Evolutionary conservation across 208 protist species (phyloP).

Genomic region (Crithidia brevicula): DNA sequence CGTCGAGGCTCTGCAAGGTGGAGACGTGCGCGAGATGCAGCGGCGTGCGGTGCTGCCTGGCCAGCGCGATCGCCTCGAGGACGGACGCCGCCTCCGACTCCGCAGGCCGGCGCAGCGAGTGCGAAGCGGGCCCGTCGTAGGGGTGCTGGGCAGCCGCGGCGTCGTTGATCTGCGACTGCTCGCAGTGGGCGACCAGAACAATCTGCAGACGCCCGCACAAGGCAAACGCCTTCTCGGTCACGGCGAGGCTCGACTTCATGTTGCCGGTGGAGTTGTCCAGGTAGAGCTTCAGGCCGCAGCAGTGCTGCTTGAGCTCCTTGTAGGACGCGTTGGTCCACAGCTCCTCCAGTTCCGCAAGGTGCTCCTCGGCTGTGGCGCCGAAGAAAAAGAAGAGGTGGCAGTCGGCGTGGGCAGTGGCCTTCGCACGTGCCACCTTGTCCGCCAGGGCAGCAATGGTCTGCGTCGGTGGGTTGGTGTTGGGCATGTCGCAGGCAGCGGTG

Average conservation of each 20-base stretch:
- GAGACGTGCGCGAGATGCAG: constrained; percentile 94
- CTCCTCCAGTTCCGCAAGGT: constrained; percentile 70
- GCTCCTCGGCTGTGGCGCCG: constrained; percentile 66
- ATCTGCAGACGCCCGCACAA: constrained; percentile 76
- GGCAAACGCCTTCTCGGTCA: constrained; percentile 70
- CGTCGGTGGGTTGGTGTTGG: constrained; percentile 87
- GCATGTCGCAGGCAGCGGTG: constrained; percentile 84
- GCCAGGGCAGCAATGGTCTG: constrained; percentile 67
- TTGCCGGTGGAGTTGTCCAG: constrained; percentile 90
- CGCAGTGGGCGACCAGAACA: constrained; percentile 88
- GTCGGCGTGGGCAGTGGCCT: constrained; percentile 22
- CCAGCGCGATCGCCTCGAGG: constrained; percentile 67
- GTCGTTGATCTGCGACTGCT: constrained; percentile 82
- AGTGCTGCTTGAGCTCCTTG: constrained; percentile 55
- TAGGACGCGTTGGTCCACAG: constrained; percentile 71
- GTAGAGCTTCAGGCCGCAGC: constrained; percentile 88
- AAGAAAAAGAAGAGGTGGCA: constrained; percentile 82
- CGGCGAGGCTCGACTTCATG: constrained; percentile 65
- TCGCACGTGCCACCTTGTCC: constrained; percentile 71
- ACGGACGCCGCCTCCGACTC: constrained; percentile 77
- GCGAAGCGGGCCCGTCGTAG: constrained; percentile 68
- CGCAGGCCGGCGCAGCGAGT: constrained; percentile 80
- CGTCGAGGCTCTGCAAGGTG: constrained; percentile 78
- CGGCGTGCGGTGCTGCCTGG: constrained; percentile 54
- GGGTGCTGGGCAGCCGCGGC: constrained; percentile 55